Evolutionary conservation across 306 rosid genomes (phyloP), one percentile per base, ranked within the genome.

Genomic region (Sindora glabra): DNA sequence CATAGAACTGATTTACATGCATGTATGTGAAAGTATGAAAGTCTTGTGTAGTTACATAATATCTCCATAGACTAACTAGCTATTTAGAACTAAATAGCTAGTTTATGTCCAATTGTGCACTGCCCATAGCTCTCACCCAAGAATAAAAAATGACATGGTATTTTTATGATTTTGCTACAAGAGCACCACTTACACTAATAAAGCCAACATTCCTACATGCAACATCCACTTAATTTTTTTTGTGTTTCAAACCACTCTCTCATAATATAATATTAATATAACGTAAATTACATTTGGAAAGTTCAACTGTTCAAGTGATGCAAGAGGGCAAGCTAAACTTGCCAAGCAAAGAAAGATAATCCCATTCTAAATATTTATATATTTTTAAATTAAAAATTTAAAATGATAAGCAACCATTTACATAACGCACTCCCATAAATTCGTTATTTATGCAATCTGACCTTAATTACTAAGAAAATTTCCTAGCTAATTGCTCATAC

Each of bases 401-500:
- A n/a, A n/a, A n/a, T n/a, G n/a, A n/a, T n/a, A n/a, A n/a, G n/a
- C n/a, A n/a, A n/a, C 59, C 14, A 46, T 59, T 5, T 16, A 37
- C 65, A 45, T 65, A 13, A 39, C 29, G 32, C 9, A 24, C 70
- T 48, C n/a, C 73, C 70, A 76, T 76, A 76, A 76, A 65, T 70
- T 17, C 66, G 56, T 37, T 18, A 65, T 7, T 25, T 1, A n/a
- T n/a, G n/a, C n/a, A n/a, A n/a, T 23, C 15, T 26, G 40, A 45
- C 10, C 6, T 50, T 47, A 10, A 34, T 57, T 47, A 40, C n/a
- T n/a, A 25, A 68, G 1, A 62, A 10, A 22, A 46, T 14, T 53
- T 29, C 58, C 15, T 39, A 9, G 3, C 40, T 37, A 25, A 34
- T 42, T 17, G 3, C 16, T 19, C 48, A 50, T 9, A 29, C 5